These are phyloP conservation scores for Collybia sp. DNA, from an alignment of 768 basidiomycete species.

Conservation along the genomic window DNA sequence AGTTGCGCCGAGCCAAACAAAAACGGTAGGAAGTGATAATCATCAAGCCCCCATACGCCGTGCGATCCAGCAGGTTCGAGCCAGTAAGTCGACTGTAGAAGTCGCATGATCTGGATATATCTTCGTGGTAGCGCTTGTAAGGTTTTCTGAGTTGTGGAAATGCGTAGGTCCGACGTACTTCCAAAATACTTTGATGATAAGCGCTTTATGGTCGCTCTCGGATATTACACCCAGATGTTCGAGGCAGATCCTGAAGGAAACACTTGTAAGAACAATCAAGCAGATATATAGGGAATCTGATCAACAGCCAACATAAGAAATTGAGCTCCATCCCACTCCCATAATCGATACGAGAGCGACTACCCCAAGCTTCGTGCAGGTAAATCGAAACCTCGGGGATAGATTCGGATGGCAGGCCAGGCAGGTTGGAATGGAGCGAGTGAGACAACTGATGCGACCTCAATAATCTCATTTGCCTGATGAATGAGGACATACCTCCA, in stretches of 20 bases:
- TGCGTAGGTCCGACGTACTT: conserved; percentile 35
- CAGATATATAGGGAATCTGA: conserved; percentile 3
- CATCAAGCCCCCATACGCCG: conserved; percentile 96
- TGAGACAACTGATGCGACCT: conserved; percentile 39
- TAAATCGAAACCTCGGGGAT: conserved; percentile 73
- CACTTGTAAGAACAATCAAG: not conserved
- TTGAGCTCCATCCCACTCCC: conserved; percentile 99
- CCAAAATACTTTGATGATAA: conserved; percentile 90
- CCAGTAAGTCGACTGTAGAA: conserved; percentile 93
- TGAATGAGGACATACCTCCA: conserved; percentile 40
- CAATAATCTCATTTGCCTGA: not conserved
- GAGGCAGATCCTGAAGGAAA: conserved; percentile 67
- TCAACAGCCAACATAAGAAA: conserved; percentile 95
- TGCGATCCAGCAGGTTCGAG: conserved; percentile 98
- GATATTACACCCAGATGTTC: conserved; percentile 62
- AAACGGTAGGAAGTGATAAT: conserved; percentile 95
- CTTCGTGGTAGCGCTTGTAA: conserved; percentile 38
- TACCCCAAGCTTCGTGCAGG: conserved; percentile 89
- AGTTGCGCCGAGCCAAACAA: conserved; percentile 83
- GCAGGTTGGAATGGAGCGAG: conserved; percentile 52
- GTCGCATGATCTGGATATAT: conserved; percentile 78
- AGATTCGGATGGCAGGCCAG: conserved; percentile 51
- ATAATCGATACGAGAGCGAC: conserved; percentile 89
- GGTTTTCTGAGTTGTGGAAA: not conserved
- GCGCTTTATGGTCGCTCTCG: conserved; percentile 61